Evolutionary conservation across 2,329 filamentous ascomycete genomes (phyloP), one percentile per base, ranked within the genome.

Genomic region (Colletotrichum tropicale): DNA sequence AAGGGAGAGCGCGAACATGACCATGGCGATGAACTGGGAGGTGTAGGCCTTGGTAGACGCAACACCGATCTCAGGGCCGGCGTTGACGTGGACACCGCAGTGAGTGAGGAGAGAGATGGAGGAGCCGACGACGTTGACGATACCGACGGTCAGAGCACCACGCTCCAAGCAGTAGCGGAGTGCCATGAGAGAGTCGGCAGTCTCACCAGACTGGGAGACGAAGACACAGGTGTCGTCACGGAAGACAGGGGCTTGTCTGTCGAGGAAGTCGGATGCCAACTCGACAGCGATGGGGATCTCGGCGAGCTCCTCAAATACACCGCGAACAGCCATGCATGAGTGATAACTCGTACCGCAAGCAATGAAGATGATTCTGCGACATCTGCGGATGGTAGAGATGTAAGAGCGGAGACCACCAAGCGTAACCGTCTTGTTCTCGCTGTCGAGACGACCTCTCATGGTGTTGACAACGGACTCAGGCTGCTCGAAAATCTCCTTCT

Each of bases 401-500:
- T 98, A 99, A 81, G 98, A 97, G 81, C 96, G 94, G 80, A 99
- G 92, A 80, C 97, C 97, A 90, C 97, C 97, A 30, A 99, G 93
- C 12, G 96, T 98, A 81, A 99, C 96, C 74, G 93, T 94, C 91
- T 98, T 98, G 90, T 98, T 98, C 81, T 93, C 94, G 76, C 94
- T 90, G 86, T 99, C 97, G 81, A 99, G 90, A 88, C 97, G 97
- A 88, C 97, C 97, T 93, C 97, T 95, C 97, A 99, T 99, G 80
- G 97, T 98, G 92, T 99, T 99, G 89, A 99, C 93, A 77, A 99
- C 95, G 16, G 97, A 99, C 88, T 99, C 97, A 83, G 97, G 97
- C 90, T 99, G 97, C 91, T 99, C 97, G 86, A 99, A 99, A 83
- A 99, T 99, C 87, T 99, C 97, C 93, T 99, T 99, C 87, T 99